These are phyloP conservation scores for Fusarium sp. DNA, from an alignment of 2,329 filamentous ascomycete species.

Conservation along the genomic window DNA sequence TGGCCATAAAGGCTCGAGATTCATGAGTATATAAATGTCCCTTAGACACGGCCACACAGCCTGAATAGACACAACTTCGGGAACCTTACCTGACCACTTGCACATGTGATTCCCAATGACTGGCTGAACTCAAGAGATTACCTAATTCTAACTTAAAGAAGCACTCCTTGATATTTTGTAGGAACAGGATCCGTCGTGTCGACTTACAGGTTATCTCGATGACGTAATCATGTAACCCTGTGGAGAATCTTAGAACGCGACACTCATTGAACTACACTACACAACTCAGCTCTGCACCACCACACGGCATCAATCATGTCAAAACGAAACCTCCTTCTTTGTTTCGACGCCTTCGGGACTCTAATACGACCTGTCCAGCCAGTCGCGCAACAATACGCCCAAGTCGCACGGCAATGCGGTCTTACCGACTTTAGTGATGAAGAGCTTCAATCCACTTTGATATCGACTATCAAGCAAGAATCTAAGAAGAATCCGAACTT, in stretches of 20 bases:
- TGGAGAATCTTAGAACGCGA: neutral
- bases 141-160: no score
- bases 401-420: constrained; percentile 36
- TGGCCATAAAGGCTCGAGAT: neutral
- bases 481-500: constrained; percentile 32
- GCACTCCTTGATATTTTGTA: no score
- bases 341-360: constrained; percentile 39
- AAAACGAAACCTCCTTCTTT: constrained; percentile 30
- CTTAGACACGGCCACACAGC: neutral
- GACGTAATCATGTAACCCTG: constrained; percentile 7
- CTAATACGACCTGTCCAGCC: constrained; percentile 25
- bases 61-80: neutral
- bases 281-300: neutral
- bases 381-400: constrained; percentile 30
- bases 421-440: constrained; percentile 25
- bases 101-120: neutral
- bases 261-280: neutral
- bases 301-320: constrained; percentile 46
- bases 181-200: no score
- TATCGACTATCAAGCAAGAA: constrained; percentile 29
- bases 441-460: constrained; percentile 29
- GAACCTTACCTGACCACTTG: neutral
- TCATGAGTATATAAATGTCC: neutral
- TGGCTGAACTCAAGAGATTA: no score
- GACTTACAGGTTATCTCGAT: neutral